Conservation (phyloP, 192 early-diverging fungal species). For the Umbelopsis isabellina region DNA sequence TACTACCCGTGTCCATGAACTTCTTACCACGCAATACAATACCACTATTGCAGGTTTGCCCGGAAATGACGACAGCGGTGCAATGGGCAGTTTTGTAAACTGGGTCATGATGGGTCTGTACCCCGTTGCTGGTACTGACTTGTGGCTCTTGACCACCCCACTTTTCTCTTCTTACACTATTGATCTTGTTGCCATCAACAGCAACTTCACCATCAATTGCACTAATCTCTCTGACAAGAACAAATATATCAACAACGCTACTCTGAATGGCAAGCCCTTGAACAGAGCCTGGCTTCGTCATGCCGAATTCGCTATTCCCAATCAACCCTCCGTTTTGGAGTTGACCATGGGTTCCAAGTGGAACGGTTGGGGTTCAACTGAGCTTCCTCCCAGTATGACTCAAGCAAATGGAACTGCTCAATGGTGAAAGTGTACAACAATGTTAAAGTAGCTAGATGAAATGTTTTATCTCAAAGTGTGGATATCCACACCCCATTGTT, state of each 20-base stretch:
- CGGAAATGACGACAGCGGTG: conserved; percentile 37
- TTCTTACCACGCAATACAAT: neutral
- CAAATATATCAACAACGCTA: neutral
- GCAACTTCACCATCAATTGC: conserved; percentile 2
- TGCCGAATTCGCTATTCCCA: conserved; percentile 13
- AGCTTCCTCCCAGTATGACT: neutral
- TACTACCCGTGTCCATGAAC: neutral
- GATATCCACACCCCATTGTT: no score
- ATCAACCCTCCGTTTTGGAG: neutral
- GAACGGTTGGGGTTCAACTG: neutral
- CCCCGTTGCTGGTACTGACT: conserved; percentile 39
- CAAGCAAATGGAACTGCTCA: neutral
- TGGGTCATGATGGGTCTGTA: conserved; percentile 33
- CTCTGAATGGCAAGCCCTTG: conserved; percentile 9
- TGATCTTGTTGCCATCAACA: conserved; percentile 11
- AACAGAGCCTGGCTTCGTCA: conserved; percentile 15
- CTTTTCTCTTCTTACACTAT: conserved; percentile 10
- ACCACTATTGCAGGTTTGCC: conserved; percentile 14
- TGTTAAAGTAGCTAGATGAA: no score
- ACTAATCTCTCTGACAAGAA: conserved; percentile 4
- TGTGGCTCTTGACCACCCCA: conserved; percentile 32
- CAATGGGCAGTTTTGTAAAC: conserved; percentile 36
- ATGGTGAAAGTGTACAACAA: neutral
- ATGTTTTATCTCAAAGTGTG: no score
- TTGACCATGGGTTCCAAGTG: neutral